phyloP scores from a whole-genome alignment of 305 asterid species.

The Rubia occidens region DNA sequence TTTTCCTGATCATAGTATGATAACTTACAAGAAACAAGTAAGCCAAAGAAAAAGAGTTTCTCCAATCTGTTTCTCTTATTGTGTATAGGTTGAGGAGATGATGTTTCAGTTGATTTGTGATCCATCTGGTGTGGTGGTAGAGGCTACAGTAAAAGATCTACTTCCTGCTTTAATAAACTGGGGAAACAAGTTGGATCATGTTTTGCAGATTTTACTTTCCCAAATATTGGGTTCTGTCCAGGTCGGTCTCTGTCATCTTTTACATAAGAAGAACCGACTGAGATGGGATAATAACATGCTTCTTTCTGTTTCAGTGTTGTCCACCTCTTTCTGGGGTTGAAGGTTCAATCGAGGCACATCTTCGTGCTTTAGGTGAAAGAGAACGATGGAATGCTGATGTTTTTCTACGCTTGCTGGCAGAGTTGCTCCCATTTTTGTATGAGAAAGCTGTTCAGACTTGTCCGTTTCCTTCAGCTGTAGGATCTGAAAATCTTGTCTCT shows the following conservation, averaged over 20 bases:
- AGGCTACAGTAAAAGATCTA: slow-evolving; percentile 73
- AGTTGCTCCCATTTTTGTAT: slow-evolving; percentile 62
- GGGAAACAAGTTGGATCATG: slow-evolving; percentile 90
- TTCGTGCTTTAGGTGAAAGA: slow-evolving; percentile 92
- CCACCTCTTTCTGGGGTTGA: slow-evolving; percentile 99
- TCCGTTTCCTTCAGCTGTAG: slow-evolving; percentile 57
- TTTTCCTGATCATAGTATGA: slow-evolving; percentile 55
- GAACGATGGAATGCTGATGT: slow-evolving; percentile 97
- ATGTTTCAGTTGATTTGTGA: slow-evolving; percentile 95
- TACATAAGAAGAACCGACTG: slow-evolving; percentile 10
- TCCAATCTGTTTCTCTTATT: slow-evolving; percentile 37
- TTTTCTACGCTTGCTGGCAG: slow-evolving; percentile 66
- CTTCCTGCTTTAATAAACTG: slow-evolving; percentile 89
- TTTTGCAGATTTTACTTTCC: slow-evolving; percentile 60
- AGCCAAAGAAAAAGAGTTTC: slow-evolving; percentile 22
- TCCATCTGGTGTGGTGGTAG: slow-evolving; percentile 94
- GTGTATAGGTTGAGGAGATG: slow-evolving; percentile 90
- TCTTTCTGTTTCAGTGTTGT: slow-evolving; percentile 55
- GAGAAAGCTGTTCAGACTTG: slow-evolving; percentile 68
- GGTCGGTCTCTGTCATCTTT: slow-evolving; percentile 32
- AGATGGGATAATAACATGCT: slow-evolving; percentile 25
- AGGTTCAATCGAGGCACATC: slow-evolving; percentile 89
- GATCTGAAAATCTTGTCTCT: slow-evolving; percentile 45
- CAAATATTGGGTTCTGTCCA: slow-evolving; percentile 76
- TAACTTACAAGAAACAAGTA: slow-evolving; percentile 27